Conservation (phyloP, 2,329 filamentous ascomycete genomes). For the Dactylellina drechsleri region DNA sequence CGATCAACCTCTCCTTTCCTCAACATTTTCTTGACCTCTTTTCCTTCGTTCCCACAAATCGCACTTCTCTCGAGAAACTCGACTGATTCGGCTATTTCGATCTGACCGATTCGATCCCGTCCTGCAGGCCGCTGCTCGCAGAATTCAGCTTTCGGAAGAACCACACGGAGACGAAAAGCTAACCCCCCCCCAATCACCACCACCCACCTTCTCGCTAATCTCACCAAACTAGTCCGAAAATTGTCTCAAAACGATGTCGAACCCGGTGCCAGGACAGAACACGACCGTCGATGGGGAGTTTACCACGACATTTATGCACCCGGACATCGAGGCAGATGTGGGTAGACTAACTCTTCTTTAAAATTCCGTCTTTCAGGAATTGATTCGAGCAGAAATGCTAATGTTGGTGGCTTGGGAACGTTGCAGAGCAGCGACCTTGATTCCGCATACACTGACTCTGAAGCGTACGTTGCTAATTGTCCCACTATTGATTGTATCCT, state of each 20-base stretch:
- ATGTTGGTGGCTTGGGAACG: neutral
- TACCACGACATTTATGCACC: slow-evolving; percentile 33
- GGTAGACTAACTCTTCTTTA: slow-evolving; percentile 2
- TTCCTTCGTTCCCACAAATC: no score
- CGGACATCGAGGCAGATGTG: slow-evolving; percentile 48
- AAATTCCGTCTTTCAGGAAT: neutral
- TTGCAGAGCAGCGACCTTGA: slow-evolving; percentile 39
- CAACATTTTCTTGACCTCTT: no score
- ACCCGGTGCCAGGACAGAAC: slow-evolving; percentile 14
- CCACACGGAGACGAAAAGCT: neutral
- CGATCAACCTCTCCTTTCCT: no score
- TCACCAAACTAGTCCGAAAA: slow-evolving; percentile 13
- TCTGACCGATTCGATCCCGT: no score
- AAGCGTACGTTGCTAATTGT: slow-evolving; percentile 21
- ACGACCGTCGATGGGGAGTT: slow-evolving; percentile 10
- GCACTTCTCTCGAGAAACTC: no score
- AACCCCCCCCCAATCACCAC: slow-evolving; percentile 21
- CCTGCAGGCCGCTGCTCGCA: no score
- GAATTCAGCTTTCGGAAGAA: no score
- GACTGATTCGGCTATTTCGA: no score
- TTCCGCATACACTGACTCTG: slow-evolving; percentile 34
- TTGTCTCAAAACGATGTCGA: slow-evolving; percentile 21
- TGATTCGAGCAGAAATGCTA: neutral
- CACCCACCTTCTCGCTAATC: slow-evolving; percentile 27
- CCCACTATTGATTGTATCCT: no score